phyloP scores from a whole-genome alignment of 106 monocot genomes.

The Dioscorea alata region DNA sequence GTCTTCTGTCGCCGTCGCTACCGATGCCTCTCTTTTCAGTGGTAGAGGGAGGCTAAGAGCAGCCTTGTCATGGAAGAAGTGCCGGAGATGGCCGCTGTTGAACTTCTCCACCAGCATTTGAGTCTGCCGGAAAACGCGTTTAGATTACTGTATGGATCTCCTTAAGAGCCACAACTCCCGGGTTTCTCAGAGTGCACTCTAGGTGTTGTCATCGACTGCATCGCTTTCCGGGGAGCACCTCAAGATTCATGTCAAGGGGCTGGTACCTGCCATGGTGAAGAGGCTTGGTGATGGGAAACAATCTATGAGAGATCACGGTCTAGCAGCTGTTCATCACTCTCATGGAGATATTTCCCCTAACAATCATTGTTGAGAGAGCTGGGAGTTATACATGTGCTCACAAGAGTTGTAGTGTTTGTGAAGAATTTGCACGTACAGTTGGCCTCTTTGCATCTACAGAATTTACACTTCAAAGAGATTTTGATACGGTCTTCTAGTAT shows the following conservation, averaged over 20 bases:
- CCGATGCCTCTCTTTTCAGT: no score
- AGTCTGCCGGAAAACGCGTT: constrained; percentile 55
- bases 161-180: constrained; percentile 85
- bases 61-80: constrained; percentile 70
- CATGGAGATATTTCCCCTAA: constrained; percentile 99
- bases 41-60: no score
- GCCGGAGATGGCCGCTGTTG: constrained; percentile 92
- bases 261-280: constrained; percentile 90
- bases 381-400: constrained; percentile 86
- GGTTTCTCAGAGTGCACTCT: constrained; percentile 86
- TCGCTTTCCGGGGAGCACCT: constrained; percentile 92
- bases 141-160: constrained; percentile 95
- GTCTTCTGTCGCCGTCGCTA: no score
- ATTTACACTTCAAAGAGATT: constrained; percentile 78
- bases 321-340: constrained; percentile 87
- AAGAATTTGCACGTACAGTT: constrained; percentile 93
- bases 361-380: no score
- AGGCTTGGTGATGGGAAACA: constrained; percentile 95
- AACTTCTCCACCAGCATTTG: constrained; percentile 89
- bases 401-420: constrained; percentile 94
- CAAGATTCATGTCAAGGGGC: constrained; percentile 86
- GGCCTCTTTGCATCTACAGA: constrained; percentile 96
- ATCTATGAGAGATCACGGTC: constrained; percentile 90
- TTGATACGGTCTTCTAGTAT: no score
- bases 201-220: constrained; percentile 81